These are phyloP conservation scores for Brassica incana DNA, from an alignment of 345 rosid genomes.

Conservation along the genomic window DNA sequence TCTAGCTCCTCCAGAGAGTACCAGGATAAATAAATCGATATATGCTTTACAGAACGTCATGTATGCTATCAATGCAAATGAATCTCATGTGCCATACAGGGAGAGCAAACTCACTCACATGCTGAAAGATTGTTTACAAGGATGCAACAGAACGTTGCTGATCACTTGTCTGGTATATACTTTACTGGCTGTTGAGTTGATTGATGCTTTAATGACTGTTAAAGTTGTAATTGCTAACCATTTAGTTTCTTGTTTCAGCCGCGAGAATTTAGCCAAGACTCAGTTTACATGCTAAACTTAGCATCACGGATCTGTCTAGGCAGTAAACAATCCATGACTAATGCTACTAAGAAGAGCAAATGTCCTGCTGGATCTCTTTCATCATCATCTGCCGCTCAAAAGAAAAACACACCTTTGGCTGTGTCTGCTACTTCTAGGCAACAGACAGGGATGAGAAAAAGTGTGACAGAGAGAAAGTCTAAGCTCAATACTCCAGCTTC, in stretches of 20 bases:
- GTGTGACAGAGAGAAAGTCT: constrained; percentile 43
- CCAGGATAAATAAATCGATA: constrained; percentile 58
- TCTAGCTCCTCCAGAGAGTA: constrained; percentile 44
- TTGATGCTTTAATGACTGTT: neutral
- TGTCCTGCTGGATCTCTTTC: constrained; percentile 36
- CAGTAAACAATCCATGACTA: constrained; percentile 27
- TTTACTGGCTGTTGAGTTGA: neutral
- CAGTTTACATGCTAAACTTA: constrained; percentile 57
- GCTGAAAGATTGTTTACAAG: constrained; percentile 69
- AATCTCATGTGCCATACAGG: constrained; percentile 66
- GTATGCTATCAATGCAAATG: constrained; percentile 61
- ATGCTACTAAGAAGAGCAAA: constrained; percentile 49
- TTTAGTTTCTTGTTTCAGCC: constrained; percentile 43
- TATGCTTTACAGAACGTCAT: constrained; percentile 70
- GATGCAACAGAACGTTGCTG: constrained; percentile 49
- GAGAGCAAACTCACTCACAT: constrained; percentile 74
- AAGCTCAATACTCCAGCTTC: constrained; percentile 41
- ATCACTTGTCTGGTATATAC: constrained; percentile 67
- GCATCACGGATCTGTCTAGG: constrained; percentile 64
- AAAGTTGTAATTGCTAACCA: constrained; percentile 10
- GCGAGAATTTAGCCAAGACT: constrained; percentile 68
- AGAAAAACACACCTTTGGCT: constrained; percentile 22
- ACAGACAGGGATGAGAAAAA: constrained; percentile 35
- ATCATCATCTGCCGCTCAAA: neutral
- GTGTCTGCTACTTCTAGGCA: constrained; percentile 42